Evolutionary conservation across 2,329 filamentous ascomycete genomes (phyloP), one percentile per base, ranked within the genome.

Genomic region (Aaosphaeria arxii): DNA sequence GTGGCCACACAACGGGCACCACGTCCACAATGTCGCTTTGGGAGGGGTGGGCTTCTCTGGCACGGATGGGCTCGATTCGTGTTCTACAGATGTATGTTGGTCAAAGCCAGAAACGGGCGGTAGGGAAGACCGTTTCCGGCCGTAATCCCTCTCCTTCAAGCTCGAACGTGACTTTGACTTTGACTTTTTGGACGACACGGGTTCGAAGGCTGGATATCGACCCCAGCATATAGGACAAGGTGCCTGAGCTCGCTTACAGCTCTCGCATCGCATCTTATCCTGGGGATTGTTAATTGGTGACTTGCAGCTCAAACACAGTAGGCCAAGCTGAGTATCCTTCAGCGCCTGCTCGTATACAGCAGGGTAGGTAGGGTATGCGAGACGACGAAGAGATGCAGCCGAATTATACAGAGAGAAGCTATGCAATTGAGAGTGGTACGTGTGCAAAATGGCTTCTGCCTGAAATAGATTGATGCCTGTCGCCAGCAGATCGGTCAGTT

Each of bases 1-100:
- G 56, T 86, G 83, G 4, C 81, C 80, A 62, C 83, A 86, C 9
- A 77, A 71, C 56, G 82, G 73, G 62, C 83, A 86, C 71, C 76
- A 78, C 5, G 77, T 75, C 75, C 77, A 83, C 17, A 82, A 71
- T 5, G 59, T 62, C 39, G 67, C 56, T 42, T 58, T 53, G 48
- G 64, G 53, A 52, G 47, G 61, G n/a, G 33, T 56, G 53, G 51
- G 57, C 7, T 44, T 53, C 43, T 49, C 58, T 42, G 51, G 67
- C 31, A 47, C 49, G 30, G 45, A 59, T 48, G 56, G 67, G 49
- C 52, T 69, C 13, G 50, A 43, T 5, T 29, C 50, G 40, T 53
- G 49, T 9, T 56, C 50, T 30, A 44, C 64, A 50, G 41, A 9
- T 6, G 28, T 54, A 41, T 52, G 45, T 13, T 40, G 38, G 11